Evolutionary conservation across 78 protist genomes (phyloP), one percentile per base, ranked within the genome.

Genomic region (Neovahlkampfia damariscottae): DNA sequence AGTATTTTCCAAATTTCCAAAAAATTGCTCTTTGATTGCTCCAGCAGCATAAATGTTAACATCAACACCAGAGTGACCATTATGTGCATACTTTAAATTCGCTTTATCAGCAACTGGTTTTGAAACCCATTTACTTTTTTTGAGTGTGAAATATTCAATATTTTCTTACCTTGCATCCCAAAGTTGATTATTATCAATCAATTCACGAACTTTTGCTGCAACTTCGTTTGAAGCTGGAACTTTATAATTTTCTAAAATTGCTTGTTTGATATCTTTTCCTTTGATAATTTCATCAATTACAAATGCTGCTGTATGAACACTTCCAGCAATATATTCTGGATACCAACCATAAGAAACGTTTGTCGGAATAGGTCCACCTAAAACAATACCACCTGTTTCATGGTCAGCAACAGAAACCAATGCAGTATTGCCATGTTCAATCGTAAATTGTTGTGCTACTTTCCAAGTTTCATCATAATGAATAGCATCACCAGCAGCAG

Each of bases 31-130:
- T n/a, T 19, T 50, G 34, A n/a, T 19, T 19, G 19, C 62, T 50
- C 62, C 62, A 50, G 62, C 62, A 50, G 62, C 19, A 50, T 50
- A 50, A 19, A 50, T 19, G 62, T 50, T 50, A 19, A 50, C 62
- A 50, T 50, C 62, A 50, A 50, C 62, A 50, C 62, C 62, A 50
- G 62, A n/a, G 62, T 50, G 62, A n/a, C 34, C 62, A 50, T n/a
- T 19, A 50, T n/a, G n/a, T n/a, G n/a, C n/a, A n/a, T n/a, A n/a
- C n/a, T n/a, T n/a, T n/a, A n/a, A n/a, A n/a, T n/a, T n/a, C n/a
- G n/a, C n/a, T n/a, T n/a, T n/a, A n/a, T n/a, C n/a, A n/a, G n/a
- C n/a, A n/a, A n/a, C n/a, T n/a, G n/a, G n/a, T n/a, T n/a, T n/a
- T n/a, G n/a, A n/a, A n/a, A n/a, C n/a, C n/a, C n/a, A n/a, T n/a